Conservation (phyloP, 441 rosid genomes). For the Populus hybrid region DNA sequence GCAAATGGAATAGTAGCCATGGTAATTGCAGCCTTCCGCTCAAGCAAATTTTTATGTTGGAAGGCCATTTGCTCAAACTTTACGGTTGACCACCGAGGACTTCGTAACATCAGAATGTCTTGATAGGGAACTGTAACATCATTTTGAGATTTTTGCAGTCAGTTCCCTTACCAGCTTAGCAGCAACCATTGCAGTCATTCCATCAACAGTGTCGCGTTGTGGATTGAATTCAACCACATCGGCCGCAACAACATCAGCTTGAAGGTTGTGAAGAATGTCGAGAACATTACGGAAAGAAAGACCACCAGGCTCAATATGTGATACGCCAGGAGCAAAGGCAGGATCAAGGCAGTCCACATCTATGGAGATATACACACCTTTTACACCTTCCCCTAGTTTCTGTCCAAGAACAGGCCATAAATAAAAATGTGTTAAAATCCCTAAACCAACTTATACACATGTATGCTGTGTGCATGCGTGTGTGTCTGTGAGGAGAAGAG, state of each 20-base stretch:
- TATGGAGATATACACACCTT: conserved; percentile 84
- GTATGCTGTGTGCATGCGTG: background rate
- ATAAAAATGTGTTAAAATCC: background rate
- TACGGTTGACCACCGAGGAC: background rate
- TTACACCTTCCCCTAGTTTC: conserved; percentile 97
- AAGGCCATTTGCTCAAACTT: background rate
- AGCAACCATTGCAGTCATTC: conserved; percentile 99
- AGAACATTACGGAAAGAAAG: conserved; percentile 91
- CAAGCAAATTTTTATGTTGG: too few species aligned
- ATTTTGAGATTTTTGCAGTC: conserved; percentile 84
- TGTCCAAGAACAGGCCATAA: conserved; percentile 24
- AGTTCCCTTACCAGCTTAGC: conserved; percentile 97
- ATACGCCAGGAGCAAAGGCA: conserved; percentile 97
- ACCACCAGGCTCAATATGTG: conserved; percentile 98
- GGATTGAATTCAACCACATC: conserved; percentile 98
- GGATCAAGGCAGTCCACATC: conserved; percentile 98
- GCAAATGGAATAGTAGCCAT: too few species aligned
- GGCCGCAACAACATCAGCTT: conserved; percentile 85
- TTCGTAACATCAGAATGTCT: background rate
- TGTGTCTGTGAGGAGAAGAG: background rate
- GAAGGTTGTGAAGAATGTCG: conserved; percentile 82
- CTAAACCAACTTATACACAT: background rate
- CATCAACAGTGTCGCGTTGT: conserved; percentile 97
- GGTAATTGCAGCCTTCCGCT: too few species aligned
- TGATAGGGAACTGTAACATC: conserved; percentile 4